Evolutionary conservation across 805 yeast genomes (phyloP).

Genomic region (Babjeviella inositovora): DNA sequence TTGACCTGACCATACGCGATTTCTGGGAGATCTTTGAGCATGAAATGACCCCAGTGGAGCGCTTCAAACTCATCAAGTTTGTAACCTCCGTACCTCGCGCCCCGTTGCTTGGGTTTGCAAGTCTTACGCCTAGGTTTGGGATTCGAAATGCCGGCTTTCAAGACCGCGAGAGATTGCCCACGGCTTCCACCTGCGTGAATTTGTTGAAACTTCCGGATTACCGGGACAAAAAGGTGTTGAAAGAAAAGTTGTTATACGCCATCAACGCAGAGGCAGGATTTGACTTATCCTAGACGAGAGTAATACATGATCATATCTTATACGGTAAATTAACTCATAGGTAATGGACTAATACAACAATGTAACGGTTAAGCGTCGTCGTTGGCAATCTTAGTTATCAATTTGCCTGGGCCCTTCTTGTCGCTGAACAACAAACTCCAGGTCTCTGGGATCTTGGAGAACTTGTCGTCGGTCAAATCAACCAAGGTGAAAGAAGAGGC

Average conservation of each 20-base stretch:
- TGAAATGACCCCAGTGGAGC: constrained; percentile 54
- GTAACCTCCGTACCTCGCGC: constrained; percentile 89
- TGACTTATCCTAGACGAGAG: constrained; percentile 56
- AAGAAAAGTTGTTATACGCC: constrained; percentile 56
- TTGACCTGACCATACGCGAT: constrained; percentile 39
- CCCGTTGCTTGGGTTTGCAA: constrained; percentile 75
- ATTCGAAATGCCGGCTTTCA: constrained; percentile 46
- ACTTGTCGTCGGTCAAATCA: constrained; percentile 21
- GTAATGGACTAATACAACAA: no score
- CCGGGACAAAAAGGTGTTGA: constrained; percentile 34
- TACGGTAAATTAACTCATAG: no score
- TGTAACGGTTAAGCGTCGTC: no score
- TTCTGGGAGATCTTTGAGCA: constrained; percentile 66
- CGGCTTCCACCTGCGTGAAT: constrained; percentile 89
- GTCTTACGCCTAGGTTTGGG: constrained; percentile 66
- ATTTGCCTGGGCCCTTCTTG: constrained; percentile 29
- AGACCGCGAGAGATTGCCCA: constrained; percentile 51
- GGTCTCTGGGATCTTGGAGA: constrained; percentile 22
- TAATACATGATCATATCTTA: no score
- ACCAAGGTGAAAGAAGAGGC: constrained; percentile 18
- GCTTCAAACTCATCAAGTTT: constrained; percentile 58
- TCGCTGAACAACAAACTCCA: constrained; percentile 31
- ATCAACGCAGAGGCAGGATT: constrained; percentile 78
- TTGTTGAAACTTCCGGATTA: constrained; percentile 79
- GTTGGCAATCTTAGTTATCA: constrained; percentile 24